Evolutionary conservation across 306 rosid species (phyloP).

Genomic region (Cyamopsis tetragonoloba): DNA sequence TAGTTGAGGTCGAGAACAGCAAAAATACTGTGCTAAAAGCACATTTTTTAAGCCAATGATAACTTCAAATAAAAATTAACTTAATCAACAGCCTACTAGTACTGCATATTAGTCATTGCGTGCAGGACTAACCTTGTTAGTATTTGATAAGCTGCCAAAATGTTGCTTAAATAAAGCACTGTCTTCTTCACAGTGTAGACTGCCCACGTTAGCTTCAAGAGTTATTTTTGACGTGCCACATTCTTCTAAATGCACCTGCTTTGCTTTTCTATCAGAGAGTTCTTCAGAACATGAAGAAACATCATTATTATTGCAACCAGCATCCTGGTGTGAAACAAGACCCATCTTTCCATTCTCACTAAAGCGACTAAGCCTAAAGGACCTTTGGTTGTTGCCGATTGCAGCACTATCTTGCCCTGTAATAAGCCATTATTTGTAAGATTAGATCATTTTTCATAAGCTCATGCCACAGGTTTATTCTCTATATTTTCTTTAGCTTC

Average conservation of each 20-base stretch:
- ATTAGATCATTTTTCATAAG: not conserved
- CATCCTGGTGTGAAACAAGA: constrained; percentile 14
- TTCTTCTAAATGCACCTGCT: constrained; percentile 26
- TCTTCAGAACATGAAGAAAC: constrained; percentile 29
- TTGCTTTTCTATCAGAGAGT: constrained; percentile 24
- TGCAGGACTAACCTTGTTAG: constrained; percentile 48
- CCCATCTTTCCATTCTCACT: constrained; percentile 12
- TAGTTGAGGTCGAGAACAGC: not conserved
- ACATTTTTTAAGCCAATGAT: not conserved
- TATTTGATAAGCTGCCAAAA: constrained; percentile 57
- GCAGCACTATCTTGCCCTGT: constrained; percentile 32
- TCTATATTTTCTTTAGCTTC: not conserved
- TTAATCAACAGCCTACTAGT: not conserved
- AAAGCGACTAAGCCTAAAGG: constrained; percentile 23
- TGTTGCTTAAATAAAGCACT: constrained; percentile 56
- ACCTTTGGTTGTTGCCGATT: constrained; percentile 27
- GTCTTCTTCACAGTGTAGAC: constrained; percentile 37
- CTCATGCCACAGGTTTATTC: not conserved
- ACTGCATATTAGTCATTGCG: constrained; percentile 10
- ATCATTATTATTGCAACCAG: constrained; percentile 10
- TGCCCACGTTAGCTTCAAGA: constrained; percentile 21
- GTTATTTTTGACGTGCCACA: constrained; percentile 27
- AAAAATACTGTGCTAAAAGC: not conserved
- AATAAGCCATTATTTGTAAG: constrained; percentile 26
- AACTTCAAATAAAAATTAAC: no score